Evolutionary conservation across 2,329 filamentous ascomycete genomes (phyloP), one percentile per base, ranked within the genome.

Genomic region (Lachnellula cervina): DNA sequence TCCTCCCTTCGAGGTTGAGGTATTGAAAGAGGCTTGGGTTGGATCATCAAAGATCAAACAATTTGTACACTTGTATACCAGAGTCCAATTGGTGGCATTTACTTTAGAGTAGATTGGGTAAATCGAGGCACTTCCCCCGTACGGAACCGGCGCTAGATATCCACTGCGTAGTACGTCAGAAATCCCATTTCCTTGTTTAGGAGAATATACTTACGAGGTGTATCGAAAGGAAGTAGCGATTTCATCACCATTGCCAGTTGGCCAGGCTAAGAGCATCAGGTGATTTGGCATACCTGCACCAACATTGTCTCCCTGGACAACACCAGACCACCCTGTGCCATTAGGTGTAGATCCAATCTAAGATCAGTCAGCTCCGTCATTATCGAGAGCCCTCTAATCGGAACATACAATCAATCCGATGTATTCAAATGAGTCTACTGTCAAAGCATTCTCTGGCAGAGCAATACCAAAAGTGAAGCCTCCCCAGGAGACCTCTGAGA

Each of bases 61-160:
- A 61, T 76, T 75, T 61, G 83, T 70, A 70, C 86, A 89, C 47
- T 82, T 77, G 72, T 86, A 89, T n/a, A 87, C 77, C 48, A 87
- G 66, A 46, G 79, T 79, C 68, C 81, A 89, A 60, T 80, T 73
- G 25, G 79, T 82, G 16, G 75, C 74, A 62, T 79, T 85, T 55
- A 87, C 73, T 25, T 72, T 77, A 14, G 79, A 78, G 14, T 78
- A 80, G 58, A 88, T 80, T 60, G 83, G 78, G 0, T 80, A 84
- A 23, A 88, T 67, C 35, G 76, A 82, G 8, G 85, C 83, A 59
- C 82, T 75, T 53, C 86, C 86, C 0, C 76, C 75, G 69, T 88
- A 88, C 37, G 79, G 64, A 0, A 75, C 74, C 0, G 86, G 86
- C 57, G 76, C 73, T 25, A 76, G 74, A 65, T 87, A 88, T 48